Evolutionary conservation across 768 basidiomycete genomes (phyloP), one percentile per base, ranked within the genome.

Genomic region (Daedalea quercina): DNA sequence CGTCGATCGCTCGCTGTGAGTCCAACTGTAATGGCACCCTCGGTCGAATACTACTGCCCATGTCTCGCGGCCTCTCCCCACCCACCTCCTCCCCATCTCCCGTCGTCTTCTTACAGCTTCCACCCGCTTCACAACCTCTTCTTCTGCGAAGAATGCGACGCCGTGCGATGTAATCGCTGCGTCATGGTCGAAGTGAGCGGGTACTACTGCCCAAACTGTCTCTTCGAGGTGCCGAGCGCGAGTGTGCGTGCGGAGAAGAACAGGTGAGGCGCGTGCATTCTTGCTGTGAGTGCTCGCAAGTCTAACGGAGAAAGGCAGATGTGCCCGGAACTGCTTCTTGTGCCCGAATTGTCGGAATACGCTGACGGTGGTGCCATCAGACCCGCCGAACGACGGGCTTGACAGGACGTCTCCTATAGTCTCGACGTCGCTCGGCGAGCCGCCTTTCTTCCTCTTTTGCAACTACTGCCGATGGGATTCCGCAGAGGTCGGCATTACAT

Each of bases 131-230:
- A 90, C 61, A 79, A 78, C 25, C 81, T 99, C 8, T 96, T 92
- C 69, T 98, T 98, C 67, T 99, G 96, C 68, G 94, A 97, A 69
- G 95, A 98, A 78, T 99, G 96, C 69, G 95, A 98, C 68, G 87
- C 90, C 1, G 80, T 99, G 42, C 76, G 94, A 52, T 99, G 96
- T 65, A 90, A 96, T 66, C 80, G 85, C 57, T 99, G 96, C 61
- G 91, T 95, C 1, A 79, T 85, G 8, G 75, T 92, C 42, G 96
- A 99, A 80, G 89, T 98, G 66, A 90, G 91, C 65, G 91, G 90
- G 41, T 99, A 98, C 67, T 97, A 92, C 68, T 99, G 96, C 66
- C 96, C 96, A 28, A 94, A 95, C 67, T 99, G 96, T 67, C 76
- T 97, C 17, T 99, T 98, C 67, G 96, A 99, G 66, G 96, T 99